phyloP scores from a whole-genome alignment of 768 basidiomycete species.

The Calvatia gigantea region DNA sequence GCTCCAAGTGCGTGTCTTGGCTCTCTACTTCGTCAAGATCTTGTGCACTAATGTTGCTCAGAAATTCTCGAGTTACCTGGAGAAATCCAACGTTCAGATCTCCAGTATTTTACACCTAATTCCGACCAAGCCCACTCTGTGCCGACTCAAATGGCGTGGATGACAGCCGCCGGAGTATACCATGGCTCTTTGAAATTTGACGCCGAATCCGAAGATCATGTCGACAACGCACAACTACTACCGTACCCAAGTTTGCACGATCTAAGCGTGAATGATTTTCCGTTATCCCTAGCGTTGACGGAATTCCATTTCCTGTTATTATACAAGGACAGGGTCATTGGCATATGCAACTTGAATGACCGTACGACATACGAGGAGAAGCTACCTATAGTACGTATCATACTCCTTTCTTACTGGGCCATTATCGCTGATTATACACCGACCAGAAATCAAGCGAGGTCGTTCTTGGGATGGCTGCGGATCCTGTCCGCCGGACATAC shows the following conservation, averaged over 20 bases:
- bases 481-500: constrained; percentile 85
- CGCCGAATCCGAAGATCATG: constrained; percentile 64
- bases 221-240: constrained; percentile 74
- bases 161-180: constrained; percentile 89
- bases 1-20: constrained; percentile 61
- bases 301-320: constrained; percentile 91
- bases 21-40: constrained; percentile 20
- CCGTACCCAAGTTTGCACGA: constrained; percentile 59
- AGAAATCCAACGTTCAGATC: constrained; percentile 65
- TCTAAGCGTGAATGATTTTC: constrained; percentile 39
- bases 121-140: constrained; percentile 66
- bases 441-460: constrained; percentile 70
- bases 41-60: constrained; percentile 26
- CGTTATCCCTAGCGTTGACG: constrained; percentile 78
- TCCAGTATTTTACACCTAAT: constrained; percentile 76
- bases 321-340: constrained; percentile 74
- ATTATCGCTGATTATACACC: not conserved
- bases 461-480: constrained; percentile 73
- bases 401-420: not conserved
- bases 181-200: constrained; percentile 76
- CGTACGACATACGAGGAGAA: constrained; percentile 79
- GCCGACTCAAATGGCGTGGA: constrained; percentile 82
- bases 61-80: constrained; percentile 93
- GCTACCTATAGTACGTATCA: constrained; percentile 65
- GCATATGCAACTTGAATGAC: constrained; percentile 78